Percentiles rank a stretch among this genome's conserved stretches.
These are phyloP conservation scores for Penicillium sp. DNA, from an alignment of 2,329 filamentous ascomycete genomes.

Conservation along the genomic window DNA sequence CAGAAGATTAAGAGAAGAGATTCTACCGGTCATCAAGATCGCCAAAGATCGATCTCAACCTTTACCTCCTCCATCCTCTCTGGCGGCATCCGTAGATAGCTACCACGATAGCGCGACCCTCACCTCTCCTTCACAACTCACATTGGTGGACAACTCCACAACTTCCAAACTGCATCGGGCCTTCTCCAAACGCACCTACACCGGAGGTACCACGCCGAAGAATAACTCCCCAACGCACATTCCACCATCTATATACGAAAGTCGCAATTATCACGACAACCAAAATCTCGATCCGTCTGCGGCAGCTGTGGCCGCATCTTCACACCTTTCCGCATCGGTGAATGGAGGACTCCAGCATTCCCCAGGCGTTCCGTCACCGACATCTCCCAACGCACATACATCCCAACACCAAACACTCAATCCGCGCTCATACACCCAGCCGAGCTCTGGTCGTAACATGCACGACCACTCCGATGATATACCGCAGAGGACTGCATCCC, in stretches of 20 bases:
- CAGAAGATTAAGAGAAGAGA: constrained; percentile 82
- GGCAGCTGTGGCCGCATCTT: constrained; percentile 70
- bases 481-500: constrained; percentile 32
- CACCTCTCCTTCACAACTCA: constrained; percentile 36
- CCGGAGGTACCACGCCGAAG: constrained; percentile 73
- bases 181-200: constrained; percentile 72
- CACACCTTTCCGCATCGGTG: constrained; percentile 68
- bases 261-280: constrained; percentile 58
- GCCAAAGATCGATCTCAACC: constrained; percentile 91
- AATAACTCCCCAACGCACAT: constrained; percentile 74
- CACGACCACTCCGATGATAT: constrained; percentile 48
- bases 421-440: constrained; percentile 49
- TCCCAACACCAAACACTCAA: constrained; percentile 48
- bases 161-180: constrained; percentile 66
- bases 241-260: constrained; percentile 67
- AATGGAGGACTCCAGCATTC: constrained; percentile 63
- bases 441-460: constrained; percentile 33
- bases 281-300: constrained; percentile 67
- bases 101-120: constrained; percentile 47
- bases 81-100: constrained; percentile 24
- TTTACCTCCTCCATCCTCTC: constrained; percentile 63
- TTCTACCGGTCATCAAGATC: constrained; percentile 85
- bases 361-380: constrained; percentile 54
- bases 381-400: constrained; percentile 47
- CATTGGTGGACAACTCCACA: constrained; percentile 47